phyloP scores from a whole-genome alignment of 306 rosid genomes.

The Heteromeles arbutifolia region DNA sequence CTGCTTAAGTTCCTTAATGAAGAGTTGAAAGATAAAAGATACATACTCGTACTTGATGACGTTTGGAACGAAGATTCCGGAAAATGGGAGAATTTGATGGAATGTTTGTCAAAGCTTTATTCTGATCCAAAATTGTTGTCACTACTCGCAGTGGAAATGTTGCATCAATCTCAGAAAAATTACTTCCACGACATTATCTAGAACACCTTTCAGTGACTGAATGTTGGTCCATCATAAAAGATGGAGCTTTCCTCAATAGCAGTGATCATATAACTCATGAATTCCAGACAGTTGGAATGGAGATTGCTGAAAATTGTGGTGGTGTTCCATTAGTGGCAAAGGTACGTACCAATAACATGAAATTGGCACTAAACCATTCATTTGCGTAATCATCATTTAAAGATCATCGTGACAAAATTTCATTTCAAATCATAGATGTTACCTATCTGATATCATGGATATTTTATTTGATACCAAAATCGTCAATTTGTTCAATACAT shows the following conservation, averaged over 20 bases:
- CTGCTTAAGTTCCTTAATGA: too few species aligned
- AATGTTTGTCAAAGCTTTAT: neutral
- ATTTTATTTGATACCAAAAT: too few species aligned
- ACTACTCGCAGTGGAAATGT: neutral
- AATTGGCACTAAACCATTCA: too few species aligned
- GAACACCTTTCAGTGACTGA: fast-evolving
- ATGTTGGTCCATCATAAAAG: neutral
- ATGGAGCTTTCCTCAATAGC: fast-evolving
- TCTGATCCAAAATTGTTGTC: neutral
- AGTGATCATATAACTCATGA: fast-evolving
- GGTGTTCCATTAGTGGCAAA: neutral
- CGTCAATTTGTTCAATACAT: too few species aligned
- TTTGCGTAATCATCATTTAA: too few species aligned
- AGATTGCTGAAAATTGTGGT: neutral
- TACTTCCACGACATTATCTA: fast-evolving
- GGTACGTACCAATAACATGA: neutral
- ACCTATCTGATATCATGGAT: too few species aligned
- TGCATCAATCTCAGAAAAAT: fast-evolving
- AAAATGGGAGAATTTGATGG: neutral
- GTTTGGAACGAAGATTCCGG: fast-evolving
- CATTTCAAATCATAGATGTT: too few species aligned
- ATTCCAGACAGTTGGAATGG: fast-evolving
- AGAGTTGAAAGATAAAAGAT: neutral
- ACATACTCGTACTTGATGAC: neutral
- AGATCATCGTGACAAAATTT: too few species aligned